A percentile compares a stretch with the other conserved stretches of the same genome.
phyloP scores from a whole-genome alignment of 2,329 filamentous ascomycete species.

The Chrysosporium queenslandicum region DNA sequence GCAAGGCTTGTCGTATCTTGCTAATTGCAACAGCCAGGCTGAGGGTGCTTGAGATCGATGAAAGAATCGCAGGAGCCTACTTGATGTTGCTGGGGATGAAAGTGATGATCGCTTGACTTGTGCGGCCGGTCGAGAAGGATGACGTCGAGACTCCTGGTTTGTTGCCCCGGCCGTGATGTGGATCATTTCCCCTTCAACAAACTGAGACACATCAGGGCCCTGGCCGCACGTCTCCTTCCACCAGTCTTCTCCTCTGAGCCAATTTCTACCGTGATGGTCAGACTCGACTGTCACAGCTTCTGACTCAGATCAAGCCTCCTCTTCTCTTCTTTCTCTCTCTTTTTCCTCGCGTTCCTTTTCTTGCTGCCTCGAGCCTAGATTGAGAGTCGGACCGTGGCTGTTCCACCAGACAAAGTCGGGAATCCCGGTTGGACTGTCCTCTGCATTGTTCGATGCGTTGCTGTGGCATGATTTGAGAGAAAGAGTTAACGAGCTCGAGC shows the following conservation, averaged over 20 bases:
- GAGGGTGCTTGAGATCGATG: too few species aligned
- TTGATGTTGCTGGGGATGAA: background rate
- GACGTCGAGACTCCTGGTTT: slow-evolving; percentile 2
- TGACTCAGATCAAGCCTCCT: slow-evolving; percentile 13
- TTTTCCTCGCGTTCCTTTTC: background rate
- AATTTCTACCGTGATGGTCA: background rate
- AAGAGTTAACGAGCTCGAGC: background rate
- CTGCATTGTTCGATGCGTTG: background rate
- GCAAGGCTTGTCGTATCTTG: too few species aligned
- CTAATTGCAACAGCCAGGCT: too few species aligned
- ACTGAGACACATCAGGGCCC: slow-evolving; percentile 8
- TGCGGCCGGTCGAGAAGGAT: too few species aligned
- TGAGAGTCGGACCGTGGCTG: slow-evolving; percentile 1
- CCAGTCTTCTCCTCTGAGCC: background rate
- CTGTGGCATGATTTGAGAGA: background rate
- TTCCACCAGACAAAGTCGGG: background rate
- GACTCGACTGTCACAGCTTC: slow-evolving; percentile 7
- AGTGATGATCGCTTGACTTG: background rate
- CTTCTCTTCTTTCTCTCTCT: slow-evolving; percentile 5
- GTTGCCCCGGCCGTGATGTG: background rate
- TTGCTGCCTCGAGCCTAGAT: background rate
- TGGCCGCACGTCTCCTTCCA: background rate
- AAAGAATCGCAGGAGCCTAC: too few species aligned
- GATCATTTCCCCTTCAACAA: slow-evolving; percentile 5
- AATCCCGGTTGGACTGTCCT: slow-evolving; percentile 1